phyloP scores from a whole-genome alignment of 495 filamentous ascomycete genomes.

The Aspergillus bertholletiae region DNA sequence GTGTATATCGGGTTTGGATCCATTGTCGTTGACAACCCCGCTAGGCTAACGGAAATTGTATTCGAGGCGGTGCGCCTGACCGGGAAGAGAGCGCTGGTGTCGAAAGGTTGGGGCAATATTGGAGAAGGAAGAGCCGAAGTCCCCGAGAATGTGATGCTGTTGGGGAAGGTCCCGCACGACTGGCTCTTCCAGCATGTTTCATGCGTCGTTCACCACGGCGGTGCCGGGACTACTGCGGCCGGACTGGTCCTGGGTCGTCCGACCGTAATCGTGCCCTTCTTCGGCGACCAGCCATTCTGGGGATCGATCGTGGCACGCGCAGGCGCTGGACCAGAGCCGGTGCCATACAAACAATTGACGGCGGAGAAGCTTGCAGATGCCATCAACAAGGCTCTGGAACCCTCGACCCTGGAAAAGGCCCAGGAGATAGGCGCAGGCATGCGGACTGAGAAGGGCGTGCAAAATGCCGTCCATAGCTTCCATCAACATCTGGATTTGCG shows the following conservation, averaged over 20 bases:
- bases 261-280: conserved; percentile 76
- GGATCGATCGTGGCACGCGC: conserved; percentile 69
- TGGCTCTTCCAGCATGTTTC: conserved; percentile 76
- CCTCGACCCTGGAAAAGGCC: conserved; percentile 54
- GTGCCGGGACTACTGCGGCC: conserved; percentile 75
- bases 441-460: conserved; percentile 57
- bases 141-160: conserved; percentile 64
- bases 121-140: conserved; percentile 57
- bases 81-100: conserved; percentile 67
- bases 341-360: conserved; percentile 66
- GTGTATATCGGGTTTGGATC: conserved; percentile 78
- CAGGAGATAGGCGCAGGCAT: conserved; percentile 56
- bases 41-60: conserved; percentile 59
- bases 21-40: conserved; percentile 71
- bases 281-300: conserved; percentile 83
- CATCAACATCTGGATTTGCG: conserved; percentile 63
- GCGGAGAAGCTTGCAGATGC: conserved; percentile 57
- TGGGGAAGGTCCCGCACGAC: conserved; percentile 77
- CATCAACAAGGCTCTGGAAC: conserved; percentile 53
- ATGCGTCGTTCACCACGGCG: conserved; percentile 74
- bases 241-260: conserved; percentile 65
- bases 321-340: conserved; percentile 67
- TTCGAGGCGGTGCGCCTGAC: conserved; percentile 61
- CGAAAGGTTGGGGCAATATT: conserved; percentile 72
- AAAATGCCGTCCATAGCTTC: conserved; percentile 63